A percentile compares a stretch with the other conserved stretches of the same genome.
Conservation (phyloP, 768 basidiomycete genomes). For the Fibroporia radiculosa region DNA sequence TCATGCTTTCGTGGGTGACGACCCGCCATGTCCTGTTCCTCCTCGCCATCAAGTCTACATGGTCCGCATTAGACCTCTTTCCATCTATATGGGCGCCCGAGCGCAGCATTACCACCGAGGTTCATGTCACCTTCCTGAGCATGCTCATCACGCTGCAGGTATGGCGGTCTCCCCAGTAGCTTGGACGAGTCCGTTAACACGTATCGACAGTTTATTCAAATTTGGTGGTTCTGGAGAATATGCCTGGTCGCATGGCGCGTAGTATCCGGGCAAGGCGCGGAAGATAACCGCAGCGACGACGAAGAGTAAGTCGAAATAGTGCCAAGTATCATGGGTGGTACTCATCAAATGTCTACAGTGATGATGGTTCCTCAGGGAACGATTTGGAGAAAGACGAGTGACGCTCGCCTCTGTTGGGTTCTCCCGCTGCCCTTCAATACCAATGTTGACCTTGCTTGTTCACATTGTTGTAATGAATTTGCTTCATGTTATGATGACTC, state of each 20-base stretch:
- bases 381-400: constrained; percentile 21
- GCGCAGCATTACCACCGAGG: constrained; percentile 43
- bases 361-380: constrained; percentile 26
- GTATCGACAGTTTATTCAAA: constrained; percentile 50
- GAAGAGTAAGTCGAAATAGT: constrained; percentile 42
- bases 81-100: constrained; percentile 53
- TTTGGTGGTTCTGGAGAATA: constrained; percentile 85
- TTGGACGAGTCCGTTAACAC: not conserved
- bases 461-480: not conserved
- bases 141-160: constrained; percentile 63
- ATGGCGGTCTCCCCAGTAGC: constrained; percentile 9
- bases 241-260: constrained; percentile 78
- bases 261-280: constrained; percentile 63
- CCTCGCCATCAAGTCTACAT: constrained; percentile 56
- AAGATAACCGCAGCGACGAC: constrained; percentile 83
- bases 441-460: too few species aligned
- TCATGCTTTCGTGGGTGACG: constrained; percentile 85
- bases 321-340: not conserved
- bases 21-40: constrained; percentile 84
- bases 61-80: constrained; percentile 43
- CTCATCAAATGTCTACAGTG: too few species aligned
- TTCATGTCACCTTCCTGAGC: constrained; percentile 40
- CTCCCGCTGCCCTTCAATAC: not conserved
- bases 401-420: not conserved
- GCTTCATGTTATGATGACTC: too few species aligned